Base-by-base conservation (phyloP, 768 basidiomycete species). In the Pleurotus platypus region DNA sequence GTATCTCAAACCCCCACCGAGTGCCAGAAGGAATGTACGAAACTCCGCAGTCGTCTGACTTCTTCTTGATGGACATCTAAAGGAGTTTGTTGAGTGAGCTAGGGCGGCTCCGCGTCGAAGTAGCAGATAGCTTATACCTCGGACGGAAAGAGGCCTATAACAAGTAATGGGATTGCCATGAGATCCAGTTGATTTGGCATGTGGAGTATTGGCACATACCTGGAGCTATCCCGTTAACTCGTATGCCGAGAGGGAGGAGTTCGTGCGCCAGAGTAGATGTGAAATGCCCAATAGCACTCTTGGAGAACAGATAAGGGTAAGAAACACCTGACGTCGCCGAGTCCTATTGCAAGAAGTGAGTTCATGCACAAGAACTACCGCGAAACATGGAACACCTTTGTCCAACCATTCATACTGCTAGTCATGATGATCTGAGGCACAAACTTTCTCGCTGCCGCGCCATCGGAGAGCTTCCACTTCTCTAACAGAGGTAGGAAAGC, bases 401-500 rank as follows among this genome's bases (percentile, higher is more conserved):
- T 75, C 78, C 78, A 81, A 1, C 77, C 79, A 57, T 79, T 80
- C 78, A 80, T 78, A 49, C 76, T 78, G 45, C 74, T 75, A 1
- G 78, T 81, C 74, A 80, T 78, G 43, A 81, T 66, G 26, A 81
- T 66, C 63, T 79, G 77, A 1, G 78, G 77, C 8, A 70, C 76
- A 59, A 79, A 79, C 49, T 67, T 72, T 54, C 65, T 66, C 8
- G 65, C 66, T 18, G 57, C 64, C 22, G 63, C 64, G 46, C 61
- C 66, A 2, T 65, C 61, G 1, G 63, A 63, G 42, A 65, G 65
- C 62, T 77, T 76, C 75, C 78, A 76, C 51, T 74, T 75, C 61
- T 78, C 78, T 2, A 82, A 69, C 0, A 84, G 67, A 5, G 80
- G 81, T 1, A 84, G 68, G 69, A 81, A 80, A 18, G 81, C 81